Conservation (phyloP, 306 rosid genomes). For the Cicer cuneatum region DNA sequence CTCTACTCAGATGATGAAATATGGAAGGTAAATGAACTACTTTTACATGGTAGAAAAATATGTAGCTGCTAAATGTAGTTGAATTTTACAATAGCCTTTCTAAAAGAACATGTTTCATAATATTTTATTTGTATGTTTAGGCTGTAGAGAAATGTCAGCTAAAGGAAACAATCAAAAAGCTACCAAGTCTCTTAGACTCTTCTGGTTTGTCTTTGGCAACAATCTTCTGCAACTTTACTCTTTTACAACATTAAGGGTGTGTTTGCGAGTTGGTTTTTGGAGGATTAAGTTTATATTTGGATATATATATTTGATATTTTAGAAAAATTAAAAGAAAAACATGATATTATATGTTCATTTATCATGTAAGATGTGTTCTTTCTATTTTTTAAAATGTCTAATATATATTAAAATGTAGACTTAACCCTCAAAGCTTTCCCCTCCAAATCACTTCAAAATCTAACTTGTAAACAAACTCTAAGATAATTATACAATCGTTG, state of each 20-base stretch:
- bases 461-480: too few relatives aligned
- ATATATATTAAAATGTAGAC: too few relatives aligned
- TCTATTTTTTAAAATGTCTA: too few relatives aligned
- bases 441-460: too few relatives aligned
- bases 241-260: neutral
- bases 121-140: slow-evolving; percentile 43
- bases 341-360: too few relatives aligned
- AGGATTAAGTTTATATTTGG: too few relatives aligned
- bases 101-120: neutral
- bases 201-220: slow-evolving; percentile 54
- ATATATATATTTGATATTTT: too few relatives aligned
- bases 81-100: neutral
- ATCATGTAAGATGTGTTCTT: too few relatives aligned
- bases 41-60: neutral
- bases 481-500: neutral
- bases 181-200: slow-evolving; percentile 69
- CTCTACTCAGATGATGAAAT: slow-evolving; percentile 76
- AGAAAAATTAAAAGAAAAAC: too few relatives aligned
- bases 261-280: too few relatives aligned
- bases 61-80: neutral
- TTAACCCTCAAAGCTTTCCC: too few relatives aligned
- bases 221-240: neutral
- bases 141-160: slow-evolving; percentile 85
- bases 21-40: slow-evolving; percentile 64
- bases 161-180: slow-evolving; percentile 58